These are phyloP conservation scores for Medicago ruthenica DNA, from an alignment of 306 rosid species.

Conservation along the genomic window DNA sequence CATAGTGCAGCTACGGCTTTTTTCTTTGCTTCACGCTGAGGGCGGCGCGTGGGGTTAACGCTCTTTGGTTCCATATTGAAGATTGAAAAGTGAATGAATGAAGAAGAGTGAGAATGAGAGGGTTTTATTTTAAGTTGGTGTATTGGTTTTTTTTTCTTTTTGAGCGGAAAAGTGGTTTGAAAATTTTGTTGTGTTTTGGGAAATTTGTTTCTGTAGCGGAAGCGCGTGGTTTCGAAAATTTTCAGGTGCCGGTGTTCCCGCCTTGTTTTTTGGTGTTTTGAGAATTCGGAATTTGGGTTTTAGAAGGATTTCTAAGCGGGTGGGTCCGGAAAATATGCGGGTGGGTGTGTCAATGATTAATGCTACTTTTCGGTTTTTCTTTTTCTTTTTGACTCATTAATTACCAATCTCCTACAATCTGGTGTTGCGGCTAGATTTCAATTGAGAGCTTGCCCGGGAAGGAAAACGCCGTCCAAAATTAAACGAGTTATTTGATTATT, in stretches of 20 bases:
- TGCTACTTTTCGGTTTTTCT: too few species aligned
- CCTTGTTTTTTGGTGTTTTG: not conserved
- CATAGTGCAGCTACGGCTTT: slow-evolving; percentile 56
- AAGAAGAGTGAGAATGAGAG: not conserved
- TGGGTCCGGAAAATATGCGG: not conserved
- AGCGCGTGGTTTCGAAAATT: slow-evolving; percentile 28
- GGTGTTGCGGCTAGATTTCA: not conserved
- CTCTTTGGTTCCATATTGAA: slow-evolving; percentile 37
- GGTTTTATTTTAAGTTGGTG: not conserved
- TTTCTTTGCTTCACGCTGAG: slow-evolving; percentile 68
- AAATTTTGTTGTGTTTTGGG: not conserved
- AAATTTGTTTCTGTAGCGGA: not conserved
- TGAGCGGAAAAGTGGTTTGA: not conserved
- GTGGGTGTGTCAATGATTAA: not conserved
- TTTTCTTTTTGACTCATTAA: too few species aligned
- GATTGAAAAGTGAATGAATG: not conserved
- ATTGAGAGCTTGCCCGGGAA: too few species aligned
- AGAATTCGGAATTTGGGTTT: not conserved
- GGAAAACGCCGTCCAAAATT: too few species aligned
- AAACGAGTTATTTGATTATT: too few species aligned
- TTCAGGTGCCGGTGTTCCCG: slow-evolving; percentile 22
- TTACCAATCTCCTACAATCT: not conserved
- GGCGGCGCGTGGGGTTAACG: slow-evolving; percentile 30
- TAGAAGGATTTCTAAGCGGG: not conserved
- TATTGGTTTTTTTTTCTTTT: not conserved